A percentile compares a stretch with the other conserved stretches of the same genome.
Conservation (phyloP, 495 filamentous ascomycete genomes). For the Astrocystis sublimbata region DNA sequence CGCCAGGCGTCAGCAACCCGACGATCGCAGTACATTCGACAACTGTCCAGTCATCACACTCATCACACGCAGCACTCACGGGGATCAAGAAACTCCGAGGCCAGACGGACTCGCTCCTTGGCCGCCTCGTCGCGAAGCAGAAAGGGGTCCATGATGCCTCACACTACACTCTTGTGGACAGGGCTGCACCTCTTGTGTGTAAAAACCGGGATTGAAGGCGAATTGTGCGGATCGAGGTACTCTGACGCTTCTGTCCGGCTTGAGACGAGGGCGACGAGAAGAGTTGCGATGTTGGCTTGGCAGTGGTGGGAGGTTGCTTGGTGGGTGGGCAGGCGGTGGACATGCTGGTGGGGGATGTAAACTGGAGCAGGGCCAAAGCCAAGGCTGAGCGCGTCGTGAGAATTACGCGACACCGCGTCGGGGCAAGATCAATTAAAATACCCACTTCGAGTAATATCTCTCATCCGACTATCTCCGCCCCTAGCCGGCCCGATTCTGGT, state of each 20-base stretch:
- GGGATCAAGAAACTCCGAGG: slow-evolving; percentile 83
- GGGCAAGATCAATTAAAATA: slow-evolving; percentile 22
- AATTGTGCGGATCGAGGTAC: neutral
- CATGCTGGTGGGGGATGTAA: neutral
- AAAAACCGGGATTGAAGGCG: neutral
- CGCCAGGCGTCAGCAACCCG: slow-evolving; percentile 18
- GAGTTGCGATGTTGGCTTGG: slow-evolving; percentile 1
- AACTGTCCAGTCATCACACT: too few relatives aligned
- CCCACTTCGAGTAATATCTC: slow-evolving; percentile 10
- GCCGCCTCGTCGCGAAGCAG: slow-evolving; percentile 80
- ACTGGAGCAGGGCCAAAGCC: slow-evolving; percentile 1
- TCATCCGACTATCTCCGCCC: slow-evolving; percentile 28
- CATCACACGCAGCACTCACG: too few relatives aligned
- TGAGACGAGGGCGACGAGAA: neutral
- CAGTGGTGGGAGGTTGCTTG: neutral
- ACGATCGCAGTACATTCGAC: neutral
- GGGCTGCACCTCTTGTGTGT: neutral
- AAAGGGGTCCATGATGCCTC: slow-evolving; percentile 64
- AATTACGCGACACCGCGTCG: slow-evolving; percentile 25
- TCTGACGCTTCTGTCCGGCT: neutral
- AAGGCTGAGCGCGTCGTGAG: too few relatives aligned
- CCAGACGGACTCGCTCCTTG: slow-evolving; percentile 75
- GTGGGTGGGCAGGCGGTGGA: too few relatives aligned
- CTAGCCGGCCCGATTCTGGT: too few relatives aligned
- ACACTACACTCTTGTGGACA: neutral